phyloP scores from a whole-genome alignment of 306 rosid genomes.

The Fragaria vesca region DNA sequence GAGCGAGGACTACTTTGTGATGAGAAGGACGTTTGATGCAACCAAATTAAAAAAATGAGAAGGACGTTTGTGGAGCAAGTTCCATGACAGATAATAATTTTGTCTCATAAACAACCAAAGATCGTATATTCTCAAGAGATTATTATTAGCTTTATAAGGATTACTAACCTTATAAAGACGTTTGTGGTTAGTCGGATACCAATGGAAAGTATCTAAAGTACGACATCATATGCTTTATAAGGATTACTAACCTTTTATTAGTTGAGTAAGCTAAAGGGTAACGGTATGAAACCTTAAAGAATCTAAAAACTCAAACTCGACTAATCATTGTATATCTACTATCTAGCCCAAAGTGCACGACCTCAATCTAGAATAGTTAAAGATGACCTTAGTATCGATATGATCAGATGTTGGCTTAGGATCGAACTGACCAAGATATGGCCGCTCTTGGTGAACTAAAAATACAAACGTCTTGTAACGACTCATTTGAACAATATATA shows the following conservation, averaged over 20 bases:
- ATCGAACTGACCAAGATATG: too few relatives aligned
- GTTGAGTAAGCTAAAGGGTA: neutral
- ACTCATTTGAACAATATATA: too few relatives aligned
- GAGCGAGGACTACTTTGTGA: neutral
- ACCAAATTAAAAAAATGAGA: neutral
- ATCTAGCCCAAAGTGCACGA: too few relatives aligned
- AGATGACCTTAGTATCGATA: too few relatives aligned
- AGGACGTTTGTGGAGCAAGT: neutral
- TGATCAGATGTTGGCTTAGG: neutral
- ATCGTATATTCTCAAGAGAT: neutral
- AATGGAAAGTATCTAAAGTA: neutral
- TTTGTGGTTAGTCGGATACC: neutral
- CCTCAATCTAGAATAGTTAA: neutral
- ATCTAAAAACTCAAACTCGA: neutral
- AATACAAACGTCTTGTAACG: accelerated
- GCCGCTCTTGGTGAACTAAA: accelerated
- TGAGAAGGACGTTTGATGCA: neutral
- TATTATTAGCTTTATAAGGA: neutral
- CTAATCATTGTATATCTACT: neutral
- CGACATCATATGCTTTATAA: neutral
- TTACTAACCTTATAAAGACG: too few relatives aligned
- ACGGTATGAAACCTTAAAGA: too few relatives aligned
- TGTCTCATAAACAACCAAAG: neutral
- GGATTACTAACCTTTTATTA: too few relatives aligned
- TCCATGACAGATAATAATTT: neutral